Conservation (phyloP, 2,329 filamentous ascomycete species). For the Cercospora nicotianae region DNA sequence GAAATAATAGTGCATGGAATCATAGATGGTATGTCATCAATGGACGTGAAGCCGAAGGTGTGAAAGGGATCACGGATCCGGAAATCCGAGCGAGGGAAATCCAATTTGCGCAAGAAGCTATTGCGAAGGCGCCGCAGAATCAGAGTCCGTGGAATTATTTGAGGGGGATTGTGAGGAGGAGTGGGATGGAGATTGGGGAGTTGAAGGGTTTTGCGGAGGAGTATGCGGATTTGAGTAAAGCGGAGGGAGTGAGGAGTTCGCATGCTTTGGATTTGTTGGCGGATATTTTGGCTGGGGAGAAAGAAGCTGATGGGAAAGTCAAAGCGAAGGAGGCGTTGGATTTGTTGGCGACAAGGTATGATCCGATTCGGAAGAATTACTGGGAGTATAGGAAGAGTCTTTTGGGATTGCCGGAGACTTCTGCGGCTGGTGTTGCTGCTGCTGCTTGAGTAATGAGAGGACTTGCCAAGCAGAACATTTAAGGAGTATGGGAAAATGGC, state of each 20-base stretch:
- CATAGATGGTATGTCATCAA: conserved; percentile 95
- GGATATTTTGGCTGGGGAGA: conserved; percentile 60
- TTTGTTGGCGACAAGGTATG: conserved; percentile 79
- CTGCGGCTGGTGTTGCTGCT: background rate
- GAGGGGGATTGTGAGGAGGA: conserved; percentile 70
- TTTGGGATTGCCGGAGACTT: conserved; percentile 37
- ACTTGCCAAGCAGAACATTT: background rate
- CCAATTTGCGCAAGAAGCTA: conserved; percentile 65
- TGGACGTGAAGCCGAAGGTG: conserved; percentile 49
- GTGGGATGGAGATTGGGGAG: conserved; percentile 51
- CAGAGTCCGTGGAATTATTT: conserved; percentile 94
- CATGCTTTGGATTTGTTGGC: conserved; percentile 70
- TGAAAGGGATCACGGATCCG: conserved; percentile 43
- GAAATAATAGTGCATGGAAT: conserved; percentile 97
- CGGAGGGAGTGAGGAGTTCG: conserved; percentile 57
- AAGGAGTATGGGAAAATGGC: background rate
- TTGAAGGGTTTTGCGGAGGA: conserved; percentile 56
- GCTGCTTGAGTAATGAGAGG: background rate
- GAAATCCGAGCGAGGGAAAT: conserved; percentile 73
- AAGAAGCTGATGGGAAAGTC: conserved; percentile 54
- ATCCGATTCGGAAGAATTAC: conserved; percentile 86
- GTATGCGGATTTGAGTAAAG: conserved; percentile 53
- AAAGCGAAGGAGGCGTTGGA: conserved; percentile 69
- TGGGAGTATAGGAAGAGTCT: conserved; percentile 74
- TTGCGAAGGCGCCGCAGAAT: conserved; percentile 83